Evolutionary conservation across 768 basidiomycete genomes (phyloP), one percentile per base, ranked within the genome.

Genomic region (Pulveroboletus sp.): DNA sequence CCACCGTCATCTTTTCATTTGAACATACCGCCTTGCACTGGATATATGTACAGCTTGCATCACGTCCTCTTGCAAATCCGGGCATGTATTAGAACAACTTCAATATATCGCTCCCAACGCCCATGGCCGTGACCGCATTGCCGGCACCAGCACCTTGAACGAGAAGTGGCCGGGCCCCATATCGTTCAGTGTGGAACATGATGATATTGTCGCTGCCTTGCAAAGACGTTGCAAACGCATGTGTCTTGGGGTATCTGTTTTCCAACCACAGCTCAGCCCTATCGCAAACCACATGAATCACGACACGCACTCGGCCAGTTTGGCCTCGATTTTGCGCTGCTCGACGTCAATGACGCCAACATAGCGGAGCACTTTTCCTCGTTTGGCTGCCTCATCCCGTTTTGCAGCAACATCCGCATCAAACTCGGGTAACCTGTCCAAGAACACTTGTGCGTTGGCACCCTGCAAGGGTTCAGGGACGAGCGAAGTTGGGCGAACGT

Each of bases 91-190:
- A 74, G 4, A 70, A 64, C 24, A 77, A 54, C 59, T 72, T 88
- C 63, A 97, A 68, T 45, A 94, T 69, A 63, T 98, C 95, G 40
- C 88, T 84, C 56, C 95, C 76, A 14, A 97, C 94, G 8, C 97
- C 97, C 92, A 98, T 98, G 0, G 97, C 97, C 27, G 97, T 99
- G 13, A 98, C 95, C 21, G 88, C 93, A 1, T 93, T 93, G n/a
- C 97, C 97, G 0, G 97, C 97, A 3, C 97, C 97, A 1, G 94
- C 86, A 42, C 97, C 97, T 62, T 97, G 95, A 29, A 99, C 78
- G 51, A 98, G 90, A 47, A 99, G 73, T 2, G 97, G 95, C 35
- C 93, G 73, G 8, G 85, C 79, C 3, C 86, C 84, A 63, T 99
- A 99, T 35, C 97, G 77, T 61, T 89, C 84, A 0, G 95, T 97